phyloP scores from a whole-genome alignment of 2,329 filamentous ascomycete species.

The Aspergillus chevalieri region DNA sequence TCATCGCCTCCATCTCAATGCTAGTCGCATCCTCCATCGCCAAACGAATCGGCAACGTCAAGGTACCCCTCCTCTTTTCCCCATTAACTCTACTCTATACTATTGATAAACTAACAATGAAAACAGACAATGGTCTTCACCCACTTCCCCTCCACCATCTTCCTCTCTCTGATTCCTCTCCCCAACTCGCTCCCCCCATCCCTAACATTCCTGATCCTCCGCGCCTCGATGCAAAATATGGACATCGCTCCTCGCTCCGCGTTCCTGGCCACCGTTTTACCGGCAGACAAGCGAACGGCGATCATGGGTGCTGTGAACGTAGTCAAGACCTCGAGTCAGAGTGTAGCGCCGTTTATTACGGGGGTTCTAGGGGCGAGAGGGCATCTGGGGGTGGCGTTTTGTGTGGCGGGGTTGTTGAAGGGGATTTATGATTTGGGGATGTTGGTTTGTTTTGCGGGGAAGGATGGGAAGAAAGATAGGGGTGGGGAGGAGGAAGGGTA shows the following conservation, averaged over 20 bases:
- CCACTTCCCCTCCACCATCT: slow-evolving; percentile 62
- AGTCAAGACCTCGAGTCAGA: slow-evolving; percentile 60
- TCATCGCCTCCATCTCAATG: slow-evolving; percentile 39
- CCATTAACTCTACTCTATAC: slow-evolving; percentile 7
- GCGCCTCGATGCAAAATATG: slow-evolving; percentile 61
- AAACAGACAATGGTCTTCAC: slow-evolving; percentile 68
- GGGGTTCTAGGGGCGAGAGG: slow-evolving; percentile 54
- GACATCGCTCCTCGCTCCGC: slow-evolving; percentile 64
- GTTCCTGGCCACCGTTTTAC: slow-evolving; percentile 61
- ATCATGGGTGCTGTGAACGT: slow-evolving; percentile 67
- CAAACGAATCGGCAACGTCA: slow-evolving; percentile 53
- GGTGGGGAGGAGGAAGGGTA: too few species aligned
- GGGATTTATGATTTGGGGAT: slow-evolving; percentile 55
- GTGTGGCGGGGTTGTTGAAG: slow-evolving; percentile 59
- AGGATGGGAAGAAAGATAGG: slow-evolving; percentile 8
- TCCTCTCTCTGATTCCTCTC: slow-evolving; percentile 57
- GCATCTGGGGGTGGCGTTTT: slow-evolving; percentile 58
- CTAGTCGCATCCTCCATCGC: slow-evolving; percentile 57
- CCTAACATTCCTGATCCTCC: slow-evolving; percentile 55
- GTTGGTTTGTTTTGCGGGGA: slow-evolving; percentile 44
- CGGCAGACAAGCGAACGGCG: slow-evolving; percentile 61
- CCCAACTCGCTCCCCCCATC: slow-evolving; percentile 50
- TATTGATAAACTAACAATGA: slow-evolving; percentile 7
- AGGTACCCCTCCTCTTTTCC: slow-evolving; percentile 16
- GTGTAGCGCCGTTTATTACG: slow-evolving; percentile 57